phyloP scores from a whole-genome alignment of 1,139 yeast species.

The Tardiomyces digboiensis region DNA sequence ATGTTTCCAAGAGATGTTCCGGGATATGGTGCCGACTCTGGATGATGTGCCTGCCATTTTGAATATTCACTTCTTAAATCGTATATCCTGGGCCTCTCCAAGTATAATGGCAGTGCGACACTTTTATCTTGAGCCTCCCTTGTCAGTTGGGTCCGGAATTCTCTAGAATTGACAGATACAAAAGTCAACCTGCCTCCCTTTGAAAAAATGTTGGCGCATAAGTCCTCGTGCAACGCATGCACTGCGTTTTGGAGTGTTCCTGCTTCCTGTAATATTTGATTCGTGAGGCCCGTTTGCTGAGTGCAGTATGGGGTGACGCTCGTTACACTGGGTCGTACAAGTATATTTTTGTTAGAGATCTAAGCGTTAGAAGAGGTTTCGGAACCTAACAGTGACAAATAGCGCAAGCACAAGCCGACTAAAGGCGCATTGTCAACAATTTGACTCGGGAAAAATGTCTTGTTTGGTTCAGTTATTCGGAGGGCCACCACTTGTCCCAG shows the following conservation, averaged over 20 bases:
- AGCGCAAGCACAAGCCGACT: too few species aligned
- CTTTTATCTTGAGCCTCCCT: slow-evolving; percentile 76
- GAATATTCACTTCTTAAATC: slow-evolving; percentile 66
- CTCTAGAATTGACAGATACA: slow-evolving; percentile 59
- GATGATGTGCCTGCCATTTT: slow-evolving; percentile 61
- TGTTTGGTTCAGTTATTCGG: too few species aligned
- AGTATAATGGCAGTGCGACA: slow-evolving; percentile 59
- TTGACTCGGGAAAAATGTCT: too few species aligned
- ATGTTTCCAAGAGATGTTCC: slow-evolving; percentile 42
- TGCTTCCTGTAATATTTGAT: slow-evolving; percentile 51
- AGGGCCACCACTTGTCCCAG: too few species aligned
- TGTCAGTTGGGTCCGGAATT: slow-evolving; percentile 65
- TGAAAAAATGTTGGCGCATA: slow-evolving; percentile 36
- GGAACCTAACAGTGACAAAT: too few species aligned
- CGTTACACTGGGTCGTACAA: slow-evolving; percentile 56
- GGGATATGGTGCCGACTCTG: slow-evolving; percentile 48
- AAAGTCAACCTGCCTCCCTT: slow-evolving; percentile 50
- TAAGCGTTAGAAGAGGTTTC: too few species aligned
- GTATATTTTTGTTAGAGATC: too few species aligned
- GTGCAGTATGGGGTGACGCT: slow-evolving; percentile 57
- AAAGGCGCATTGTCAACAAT: too few species aligned
- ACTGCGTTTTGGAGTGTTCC: slow-evolving; percentile 52
- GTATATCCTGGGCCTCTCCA: slow-evolving; percentile 69
- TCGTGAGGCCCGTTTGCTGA: slow-evolving; percentile 38
- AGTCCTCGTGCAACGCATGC: slow-evolving; percentile 37